Base-by-base conservation (phyloP, 2,329 filamentous ascomycete species). In the Raffaelea albimanens region DNA sequence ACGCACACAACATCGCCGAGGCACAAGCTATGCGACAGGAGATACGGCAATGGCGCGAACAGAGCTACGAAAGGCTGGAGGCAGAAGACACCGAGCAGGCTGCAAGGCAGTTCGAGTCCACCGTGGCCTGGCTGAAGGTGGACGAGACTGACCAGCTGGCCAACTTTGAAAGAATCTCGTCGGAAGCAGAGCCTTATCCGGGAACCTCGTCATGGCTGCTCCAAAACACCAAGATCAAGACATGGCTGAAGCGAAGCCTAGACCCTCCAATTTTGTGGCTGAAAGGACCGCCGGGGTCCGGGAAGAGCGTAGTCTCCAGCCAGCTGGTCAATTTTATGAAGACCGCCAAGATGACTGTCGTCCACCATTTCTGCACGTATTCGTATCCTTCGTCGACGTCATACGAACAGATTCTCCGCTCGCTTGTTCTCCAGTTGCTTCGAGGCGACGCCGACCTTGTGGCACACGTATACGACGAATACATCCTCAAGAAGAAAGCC, bases 141-240 rank as follows among this genome's bases (percentile, higher is more conserved):
- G 57, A 67, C 41, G 58, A 65, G 8, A 47, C 52, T 0, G 62
- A 64, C 13, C 63, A 67, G 45, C 9, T 53, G 9, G 45, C 43
- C 0, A 58, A 65, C 5, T 57, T 59, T 21, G 61, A 67, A 14
- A 50, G 52, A 1, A 49, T 61, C 13, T 42, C 53, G 1, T 36
- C 49, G 2, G 59, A 63, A 44, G 54, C 46, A 1, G 40, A 25
- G 1, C 57, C 53, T 11, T 55, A 62, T 36, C 56, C 59, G 0
- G 64, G 59, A 1, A 66, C 64, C 3, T 63, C 59, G 38, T 51
- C 45, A 11, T 68, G 66, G 65, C 51, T 63, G n/a, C 29, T 61
- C 1, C 52, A 59, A 2, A 55, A 66, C 3, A 11, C 29, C 1
- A 57, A 54, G 9, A 51, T 67, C 5, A 36, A 14, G 2, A 40